Conservation (phyloP, 2,329 filamentous ascomycete genomes). For the Xylariaceae sp. region DNA sequence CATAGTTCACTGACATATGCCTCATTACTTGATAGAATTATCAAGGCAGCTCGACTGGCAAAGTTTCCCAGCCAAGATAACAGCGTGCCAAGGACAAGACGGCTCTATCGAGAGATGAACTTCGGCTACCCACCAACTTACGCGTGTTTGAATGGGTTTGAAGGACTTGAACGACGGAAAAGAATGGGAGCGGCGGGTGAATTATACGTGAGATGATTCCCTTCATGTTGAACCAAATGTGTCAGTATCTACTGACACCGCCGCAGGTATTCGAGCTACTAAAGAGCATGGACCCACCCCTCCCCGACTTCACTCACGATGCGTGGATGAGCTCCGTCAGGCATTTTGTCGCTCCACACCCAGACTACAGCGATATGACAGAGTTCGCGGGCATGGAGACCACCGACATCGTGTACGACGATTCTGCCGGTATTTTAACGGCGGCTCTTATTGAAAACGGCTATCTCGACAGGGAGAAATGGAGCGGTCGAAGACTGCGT, state of each 20-base stretch:
- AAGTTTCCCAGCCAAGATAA: not conserved
- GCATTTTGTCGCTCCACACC: not conserved
- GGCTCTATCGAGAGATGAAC: conserved; percentile 3
- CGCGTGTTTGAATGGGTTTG: conserved; percentile 26
- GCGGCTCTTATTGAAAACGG: not conserved
- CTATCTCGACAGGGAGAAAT: not conserved
- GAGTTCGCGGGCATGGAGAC: not conserved
- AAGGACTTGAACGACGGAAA: not conserved
- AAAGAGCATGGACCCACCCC: not conserved
- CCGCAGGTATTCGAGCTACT: conserved; percentile 1
- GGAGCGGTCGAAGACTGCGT: not conserved
- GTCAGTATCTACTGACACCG: not conserved
- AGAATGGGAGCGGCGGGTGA: not conserved
- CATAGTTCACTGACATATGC: not conserved
- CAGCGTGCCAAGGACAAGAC: not conserved
- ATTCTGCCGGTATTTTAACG: not conserved
- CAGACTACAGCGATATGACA: not conserved
- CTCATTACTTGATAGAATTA: not conserved
- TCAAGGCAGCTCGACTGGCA: not conserved
- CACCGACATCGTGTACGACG: conserved; percentile 1
- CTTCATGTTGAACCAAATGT: not conserved
- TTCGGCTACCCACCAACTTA: conserved; percentile 29
- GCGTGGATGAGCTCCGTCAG: not conserved
- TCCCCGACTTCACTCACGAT: not conserved
- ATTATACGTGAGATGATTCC: not conserved